Evolutionary conservation across 345 rosid species (phyloP).

Genomic region (Psidium guajava): DNA sequence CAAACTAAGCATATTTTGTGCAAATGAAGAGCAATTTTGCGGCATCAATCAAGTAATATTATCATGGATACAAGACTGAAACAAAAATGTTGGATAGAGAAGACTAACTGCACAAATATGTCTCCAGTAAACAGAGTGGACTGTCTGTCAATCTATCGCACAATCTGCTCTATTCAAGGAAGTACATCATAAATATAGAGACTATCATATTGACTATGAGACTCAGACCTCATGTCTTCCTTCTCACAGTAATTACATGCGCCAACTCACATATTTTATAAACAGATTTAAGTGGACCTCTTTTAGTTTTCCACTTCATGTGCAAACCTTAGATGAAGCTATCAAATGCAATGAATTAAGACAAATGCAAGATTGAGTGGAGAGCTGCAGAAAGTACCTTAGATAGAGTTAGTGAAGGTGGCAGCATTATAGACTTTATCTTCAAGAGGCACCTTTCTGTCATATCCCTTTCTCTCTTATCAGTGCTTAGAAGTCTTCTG

Average conservation of each 20-base stretch:
- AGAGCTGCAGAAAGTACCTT: conserved; percentile 18
- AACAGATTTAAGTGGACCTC: neutral
- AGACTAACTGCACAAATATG: neutral
- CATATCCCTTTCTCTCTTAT: conserved; percentile 45
- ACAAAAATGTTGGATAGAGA: neutral
- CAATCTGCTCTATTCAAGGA: neutral
- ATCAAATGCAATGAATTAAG: neutral
- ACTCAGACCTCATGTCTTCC: neutral
- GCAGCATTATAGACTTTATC: conserved; percentile 25
- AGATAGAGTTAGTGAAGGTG: conserved; percentile 29
- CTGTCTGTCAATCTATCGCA: neutral
- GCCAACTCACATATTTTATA: neutral
- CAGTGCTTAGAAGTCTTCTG: conserved; percentile 45
- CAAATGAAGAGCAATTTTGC: neutral
- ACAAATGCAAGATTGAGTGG: neutral
- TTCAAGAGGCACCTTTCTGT: conserved; percentile 39
- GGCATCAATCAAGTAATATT: neutral
- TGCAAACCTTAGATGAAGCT: neutral
- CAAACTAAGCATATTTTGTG: neutral
- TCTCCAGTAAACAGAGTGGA: neutral
- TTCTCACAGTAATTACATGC: neutral
- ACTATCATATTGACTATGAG: neutral
- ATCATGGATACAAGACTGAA: neutral
- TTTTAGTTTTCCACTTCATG: neutral
- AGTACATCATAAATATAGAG: neutral